Evolutionary conservation across 176 grass and related monocot species (phyloP), one percentile per base, ranked within the genome.

Genomic region (Thinopyrum elongatum): DNA sequence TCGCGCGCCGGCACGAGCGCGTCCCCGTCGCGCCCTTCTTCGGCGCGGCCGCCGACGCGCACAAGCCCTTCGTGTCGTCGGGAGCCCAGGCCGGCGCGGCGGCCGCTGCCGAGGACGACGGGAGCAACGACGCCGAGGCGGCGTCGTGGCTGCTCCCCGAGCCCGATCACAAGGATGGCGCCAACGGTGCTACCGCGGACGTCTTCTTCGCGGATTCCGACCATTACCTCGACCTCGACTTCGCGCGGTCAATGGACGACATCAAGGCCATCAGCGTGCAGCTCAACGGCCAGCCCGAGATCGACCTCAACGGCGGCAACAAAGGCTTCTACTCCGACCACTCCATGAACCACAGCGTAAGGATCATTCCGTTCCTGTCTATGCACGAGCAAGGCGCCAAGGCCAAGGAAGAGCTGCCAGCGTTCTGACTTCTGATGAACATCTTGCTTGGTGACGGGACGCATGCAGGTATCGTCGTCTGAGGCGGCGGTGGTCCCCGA

Each of bases 401-500:
- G 44, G 44, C 44, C 44, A 47, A 47, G 15, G 47, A 25, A 10
- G 70, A n/a, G 75, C 68, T 9, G 21, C 9, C 12, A 17, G 25
- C 71, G 39, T 61, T 63, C 49, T 17, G 16, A 17, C 49, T 7
- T 57, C 65, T 60, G 15, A 59, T 12, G 34, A 9, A 31, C 16
- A 21, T 7, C 29, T 16, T 51, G 21, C 23, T 16, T 64, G 21
- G 22, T 78, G 17, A 49, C 9, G 1, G 2, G 38, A 3, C 41
- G 25, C 82, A 94, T 90, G 86, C 83, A 98, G 95, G 83, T 90
- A 22, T 94, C 93, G 1, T 98, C 95, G 29, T 98, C 91, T 44
- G 95, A 98, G 87, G 91, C 85, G 11, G 93, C 85, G 19, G 95
- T 98, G 61, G 95, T 98, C 58, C 93, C 95, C 0, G 93, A 97